phyloP scores from a whole-genome alignment of 2,329 filamentous ascomycete genomes.

The Colletotrichum camelliae region DNA sequence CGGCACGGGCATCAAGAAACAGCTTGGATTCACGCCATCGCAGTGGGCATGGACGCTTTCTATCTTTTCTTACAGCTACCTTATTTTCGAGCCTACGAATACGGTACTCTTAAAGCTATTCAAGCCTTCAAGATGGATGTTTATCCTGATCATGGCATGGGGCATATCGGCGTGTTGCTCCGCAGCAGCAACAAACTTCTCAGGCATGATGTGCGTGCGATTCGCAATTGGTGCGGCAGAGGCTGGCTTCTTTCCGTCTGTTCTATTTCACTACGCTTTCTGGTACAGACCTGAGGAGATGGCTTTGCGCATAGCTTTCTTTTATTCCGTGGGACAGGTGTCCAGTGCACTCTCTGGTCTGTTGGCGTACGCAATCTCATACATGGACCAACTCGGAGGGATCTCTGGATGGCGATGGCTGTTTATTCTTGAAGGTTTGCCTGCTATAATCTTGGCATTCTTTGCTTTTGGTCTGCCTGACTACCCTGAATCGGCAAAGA shows the following conservation, averaged over 20 bases:
- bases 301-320: background rate
- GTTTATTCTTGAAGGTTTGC: background rate
- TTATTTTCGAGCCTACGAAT: background rate
- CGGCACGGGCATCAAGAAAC: background rate
- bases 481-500: background rate
- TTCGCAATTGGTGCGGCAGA: background rate
- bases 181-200: background rate
- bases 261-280: background rate
- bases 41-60: background rate
- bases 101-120: background rate
- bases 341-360: background rate
- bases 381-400: background rate
- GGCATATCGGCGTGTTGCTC: background rate
- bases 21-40: background rate
- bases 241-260: background rate
- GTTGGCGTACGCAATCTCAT: background rate
- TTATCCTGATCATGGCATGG: background rate
- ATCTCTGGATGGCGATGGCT: background rate
- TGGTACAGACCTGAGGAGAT: background rate
- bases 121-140: background rate
- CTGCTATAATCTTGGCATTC: background rate
- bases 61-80: background rate
- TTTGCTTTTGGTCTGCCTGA: background rate
- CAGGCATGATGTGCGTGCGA: background rate
- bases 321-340: background rate